Percentiles rank a stretch among this genome's conserved stretches.
phyloP scores from a whole-genome alignment of 2,329 filamentous ascomycete species.

The Geosmithia flava region DNA sequence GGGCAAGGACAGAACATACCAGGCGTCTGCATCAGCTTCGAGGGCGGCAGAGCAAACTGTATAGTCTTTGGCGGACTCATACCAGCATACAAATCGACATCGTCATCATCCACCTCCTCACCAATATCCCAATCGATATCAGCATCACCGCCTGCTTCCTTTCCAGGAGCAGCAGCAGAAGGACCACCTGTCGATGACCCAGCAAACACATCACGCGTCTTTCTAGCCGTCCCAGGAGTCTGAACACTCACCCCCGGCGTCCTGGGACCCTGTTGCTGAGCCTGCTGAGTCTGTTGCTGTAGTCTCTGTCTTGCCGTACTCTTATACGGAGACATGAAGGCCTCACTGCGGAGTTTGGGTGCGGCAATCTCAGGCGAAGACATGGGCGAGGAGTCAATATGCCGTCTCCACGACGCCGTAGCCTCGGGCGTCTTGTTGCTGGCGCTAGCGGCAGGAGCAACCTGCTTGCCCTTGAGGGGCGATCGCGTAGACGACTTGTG shows the following conservation, averaged over 20 bases:
- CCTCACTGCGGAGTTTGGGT: slow-evolving; percentile 72
- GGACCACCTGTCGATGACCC: slow-evolving; percentile 4
- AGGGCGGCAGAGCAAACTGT: slow-evolving; percentile 69
- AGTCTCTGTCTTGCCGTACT: slow-evolving; percentile 30
- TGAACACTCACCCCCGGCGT: slow-evolving; percentile 80
- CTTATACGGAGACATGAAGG: slow-evolving; percentile 65
- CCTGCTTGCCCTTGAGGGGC: slow-evolving; percentile 26
- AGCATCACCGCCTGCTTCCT: slow-evolving; percentile 22
- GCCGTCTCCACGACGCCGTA: slow-evolving; percentile 21
- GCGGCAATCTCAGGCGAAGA: slow-evolving; percentile 70
- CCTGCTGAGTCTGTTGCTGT: slow-evolving; percentile 23
- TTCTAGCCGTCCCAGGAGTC: slow-evolving; percentile 47
- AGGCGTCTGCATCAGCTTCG: slow-evolving; percentile 68
- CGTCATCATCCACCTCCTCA: slow-evolving; percentile 52
- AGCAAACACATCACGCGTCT: slow-evolving; percentile 36
- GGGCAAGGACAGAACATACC: slow-evolving; percentile 30
- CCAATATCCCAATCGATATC: slow-evolving; percentile 60
- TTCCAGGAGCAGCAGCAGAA: slow-evolving; percentile 5
- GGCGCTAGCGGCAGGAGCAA: too few species aligned
- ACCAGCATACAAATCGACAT: slow-evolving; percentile 49
- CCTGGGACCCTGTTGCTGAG: slow-evolving; percentile 29
- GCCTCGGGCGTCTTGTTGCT: slow-evolving; percentile 17
- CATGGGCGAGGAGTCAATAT: slow-evolving; percentile 44
- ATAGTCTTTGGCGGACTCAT: slow-evolving; percentile 92
- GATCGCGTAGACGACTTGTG: slow-evolving; percentile 42